Percentiles rank a stretch among this genome's conserved stretches.
Conservation (phyloP, 331 rosid genomes). For the Malus hybrid region DNA sequence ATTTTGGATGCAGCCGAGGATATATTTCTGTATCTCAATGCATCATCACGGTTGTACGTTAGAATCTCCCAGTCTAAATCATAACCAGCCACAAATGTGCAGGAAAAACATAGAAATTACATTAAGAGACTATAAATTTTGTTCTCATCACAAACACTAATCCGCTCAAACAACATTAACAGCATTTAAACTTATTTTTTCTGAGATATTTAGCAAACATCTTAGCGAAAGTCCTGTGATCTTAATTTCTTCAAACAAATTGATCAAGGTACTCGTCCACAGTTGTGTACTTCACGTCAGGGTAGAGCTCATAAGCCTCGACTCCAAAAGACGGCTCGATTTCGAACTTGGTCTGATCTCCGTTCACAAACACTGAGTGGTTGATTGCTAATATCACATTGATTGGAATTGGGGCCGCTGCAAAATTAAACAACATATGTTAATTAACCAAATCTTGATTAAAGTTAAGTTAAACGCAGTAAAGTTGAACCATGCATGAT, state of each 20-base stretch:
- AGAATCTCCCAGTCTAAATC: not conserved
- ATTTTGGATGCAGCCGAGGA: too few species aligned
- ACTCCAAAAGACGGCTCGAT: constrained; percentile 75
- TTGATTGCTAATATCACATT: constrained; percentile 50
- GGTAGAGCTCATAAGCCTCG: constrained; percentile 67
- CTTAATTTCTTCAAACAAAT: constrained; percentile 41
- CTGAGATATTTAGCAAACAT: not conserved
- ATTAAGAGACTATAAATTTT: too few species aligned
- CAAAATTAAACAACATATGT: not conserved
- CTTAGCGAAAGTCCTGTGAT: not conserved
- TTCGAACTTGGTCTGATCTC: constrained; percentile 72
- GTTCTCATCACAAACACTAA: not conserved
- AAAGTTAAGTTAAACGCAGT: too few species aligned
- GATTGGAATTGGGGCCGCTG: constrained; percentile 66
- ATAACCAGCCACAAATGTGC: not conserved
- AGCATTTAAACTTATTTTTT: not conserved
- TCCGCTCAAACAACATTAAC: not conserved
- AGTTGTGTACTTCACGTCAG: constrained; percentile 73
- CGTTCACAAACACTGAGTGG: constrained; percentile 70
- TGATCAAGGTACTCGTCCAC: constrained; percentile 64
- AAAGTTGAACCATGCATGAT: too few species aligned
- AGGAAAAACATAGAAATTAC: not conserved
- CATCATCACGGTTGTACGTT: too few species aligned
- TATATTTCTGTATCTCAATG: too few species aligned
- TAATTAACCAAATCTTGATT: too few species aligned